Evolutionary conservation across 2,329 filamentous ascomycete species (phyloP), one percentile per base, ranked within the genome.

Genomic region (Aspergillus novofumigatus): DNA sequence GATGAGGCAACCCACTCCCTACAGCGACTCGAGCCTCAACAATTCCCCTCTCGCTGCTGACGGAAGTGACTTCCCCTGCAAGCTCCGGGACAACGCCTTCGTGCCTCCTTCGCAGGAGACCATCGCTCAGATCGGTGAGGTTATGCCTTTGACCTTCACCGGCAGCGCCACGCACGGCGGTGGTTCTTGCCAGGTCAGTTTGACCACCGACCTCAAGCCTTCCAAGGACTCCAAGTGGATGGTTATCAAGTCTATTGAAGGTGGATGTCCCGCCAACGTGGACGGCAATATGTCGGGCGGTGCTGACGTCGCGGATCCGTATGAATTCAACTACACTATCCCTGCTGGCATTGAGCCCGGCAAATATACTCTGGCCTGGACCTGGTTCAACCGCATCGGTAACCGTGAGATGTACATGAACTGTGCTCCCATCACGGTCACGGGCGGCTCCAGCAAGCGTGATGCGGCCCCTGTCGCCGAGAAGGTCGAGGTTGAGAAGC

Each of bases 381-480:
- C 91, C 0, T 97, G 94, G 94, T 86, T 96, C 75, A 97, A 97
- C 75, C 89, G 88, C 58, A 69, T 96, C 9, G 94, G 94, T 2
- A 96, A 96, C 78, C 87, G 92, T 1, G 94, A 97, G 72, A 91
- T 96, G 82, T 97, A 97, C 81, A 96, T 96, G 92, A 95, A 96
- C 82, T 99, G 93, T 66, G 91, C 89, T 0, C 85, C 90, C 0
- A 74, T 96, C 50, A 82, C 80, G 0, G 80, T 97, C 25, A 84
- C 83, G 0, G 77, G 74, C 3, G 75, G 77, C 23, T 73, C 77
- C 1, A 70, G 74, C 53, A 83, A 85, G 69, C 71, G 78, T 9
- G 62, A 45, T 10, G 42, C 17, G 2, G 42, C 65, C 17, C 48
- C 51, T 6, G 69, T 68, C 3, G 56, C 65, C 45, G 67, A 69